Percentiles rank a stretch among this genome's conserved stretches.
Evolutionary conservation across 164 flowering plant genomes (phyloP).

Genomic region (Aristolochia californica): DNA sequence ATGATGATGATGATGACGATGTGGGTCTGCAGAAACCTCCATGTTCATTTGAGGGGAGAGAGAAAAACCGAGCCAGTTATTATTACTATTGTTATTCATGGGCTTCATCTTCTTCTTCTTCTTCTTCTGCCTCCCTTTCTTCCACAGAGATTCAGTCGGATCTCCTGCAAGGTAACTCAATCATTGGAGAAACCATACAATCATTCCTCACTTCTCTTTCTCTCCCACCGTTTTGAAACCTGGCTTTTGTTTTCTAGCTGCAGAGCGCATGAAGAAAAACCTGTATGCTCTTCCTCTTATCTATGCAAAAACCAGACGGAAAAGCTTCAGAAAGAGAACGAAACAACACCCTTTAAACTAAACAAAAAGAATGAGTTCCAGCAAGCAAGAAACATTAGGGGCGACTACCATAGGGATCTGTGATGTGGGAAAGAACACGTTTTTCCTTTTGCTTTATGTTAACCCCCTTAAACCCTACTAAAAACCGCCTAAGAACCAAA

Average conservation of each 20-base stretch:
- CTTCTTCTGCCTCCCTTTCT: slow-evolving; percentile 11
- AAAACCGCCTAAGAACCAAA: slow-evolving; percentile 12
- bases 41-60: slow-evolving; percentile 71
- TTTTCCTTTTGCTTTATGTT: slow-evolving; percentile 7
- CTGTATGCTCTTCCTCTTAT: slow-evolving; percentile 12
- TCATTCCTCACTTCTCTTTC: slow-evolving; percentile 3
- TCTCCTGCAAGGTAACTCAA: slow-evolving; percentile 34
- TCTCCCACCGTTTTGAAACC: slow-evolving; percentile 17
- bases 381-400: slow-evolving; percentile 40
- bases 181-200: slow-evolving; percentile 40
- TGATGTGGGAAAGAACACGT: slow-evolving; percentile 44
- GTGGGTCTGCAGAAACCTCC: slow-evolving; percentile 40
- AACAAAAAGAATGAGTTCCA: slow-evolving; percentile 63
- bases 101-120: slow-evolving; percentile 68
- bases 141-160: slow-evolving; percentile 8
- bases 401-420: slow-evolving; percentile 79
- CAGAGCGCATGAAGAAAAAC: slow-evolving; percentile 22
- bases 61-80: slow-evolving; percentile 81
- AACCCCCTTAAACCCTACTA: slow-evolving; percentile 21
- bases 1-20: too few species aligned
- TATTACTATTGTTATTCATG: slow-evolving; percentile 35
- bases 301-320: slow-evolving; percentile 10
- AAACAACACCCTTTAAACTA: slow-evolving; percentile 43
- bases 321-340: slow-evolving; percentile 23
- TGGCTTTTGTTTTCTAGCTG: slow-evolving; percentile 28